Percentiles rank a stretch among this genome's conserved stretches.
Conservation (phyloP, 345 rosid species). For the Arabis alpina region DNA sequence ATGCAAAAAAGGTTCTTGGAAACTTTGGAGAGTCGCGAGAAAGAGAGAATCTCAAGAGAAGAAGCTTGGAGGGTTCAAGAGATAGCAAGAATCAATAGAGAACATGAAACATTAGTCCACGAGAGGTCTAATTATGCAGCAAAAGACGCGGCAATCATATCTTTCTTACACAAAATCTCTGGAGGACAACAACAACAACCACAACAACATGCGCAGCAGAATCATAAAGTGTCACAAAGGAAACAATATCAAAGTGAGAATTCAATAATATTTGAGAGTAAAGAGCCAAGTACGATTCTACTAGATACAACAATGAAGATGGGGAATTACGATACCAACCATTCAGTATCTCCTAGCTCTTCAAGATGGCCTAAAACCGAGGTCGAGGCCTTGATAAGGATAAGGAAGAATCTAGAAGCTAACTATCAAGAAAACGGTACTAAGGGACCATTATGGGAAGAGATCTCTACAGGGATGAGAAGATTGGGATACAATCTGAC, state of each 20-base stretch:
- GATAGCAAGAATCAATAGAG: conserved; percentile 57
- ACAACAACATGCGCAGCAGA: conserved; percentile 4
- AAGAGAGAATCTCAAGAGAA: conserved; percentile 66
- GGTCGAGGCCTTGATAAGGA: too few relatives aligned
- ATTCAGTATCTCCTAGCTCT: conserved; percentile 48
- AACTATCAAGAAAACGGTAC: too few relatives aligned
- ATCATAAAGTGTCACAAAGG: conserved; percentile 36
- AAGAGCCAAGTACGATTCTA: conserved; percentile 33
- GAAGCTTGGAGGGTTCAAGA: conserved; percentile 79
- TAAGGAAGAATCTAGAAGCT: too few relatives aligned
- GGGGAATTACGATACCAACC: conserved; percentile 24
- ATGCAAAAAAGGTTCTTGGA: conserved; percentile 72
- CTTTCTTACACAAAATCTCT: conserved; percentile 75
- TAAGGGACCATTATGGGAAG: too few relatives aligned
- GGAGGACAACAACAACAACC: conserved; percentile 46
- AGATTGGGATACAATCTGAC: conserved; percentile 70
- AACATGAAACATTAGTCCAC: conserved; percentile 63
- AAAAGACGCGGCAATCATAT: conserved; percentile 76
- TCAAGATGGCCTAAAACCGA: conserved; percentile 93
- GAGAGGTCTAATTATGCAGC: conserved; percentile 77
- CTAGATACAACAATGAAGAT: conserved; percentile 31
- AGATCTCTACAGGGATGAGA: conserved; percentile 64
- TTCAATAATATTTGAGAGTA: conserved; percentile 37
- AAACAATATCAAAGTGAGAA: conserved; percentile 30
- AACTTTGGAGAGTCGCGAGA: conserved; percentile 64